Conservation (phyloP, 345 rosid species). For the Corchorus olitorius region DNA sequence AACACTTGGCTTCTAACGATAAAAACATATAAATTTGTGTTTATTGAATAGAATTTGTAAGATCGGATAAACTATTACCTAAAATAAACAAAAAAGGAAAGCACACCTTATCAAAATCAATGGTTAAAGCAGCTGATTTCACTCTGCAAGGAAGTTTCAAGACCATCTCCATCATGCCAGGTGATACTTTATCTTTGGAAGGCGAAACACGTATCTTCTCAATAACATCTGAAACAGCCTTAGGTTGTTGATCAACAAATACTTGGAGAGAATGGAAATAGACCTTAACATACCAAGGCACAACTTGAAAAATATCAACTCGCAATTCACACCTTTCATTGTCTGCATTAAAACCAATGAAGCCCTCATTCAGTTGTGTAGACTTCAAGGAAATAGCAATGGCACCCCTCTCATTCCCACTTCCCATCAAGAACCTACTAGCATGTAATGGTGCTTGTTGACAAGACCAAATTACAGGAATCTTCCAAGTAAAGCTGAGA, state of each 20-base stretch:
- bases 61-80: slow-evolving; percentile 3
- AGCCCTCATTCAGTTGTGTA: slow-evolving; percentile 39
- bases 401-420: slow-evolving; percentile 96
- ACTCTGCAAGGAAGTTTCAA: slow-evolving; percentile 73
- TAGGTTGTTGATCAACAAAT: slow-evolving; percentile 67
- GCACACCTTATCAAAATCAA: slow-evolving; percentile 93
- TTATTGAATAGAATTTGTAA: not conserved
- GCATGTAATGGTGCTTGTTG: slow-evolving; percentile 72
- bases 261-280: slow-evolving; percentile 75
- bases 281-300: slow-evolving; percentile 95
- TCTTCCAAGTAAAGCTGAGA: slow-evolving; percentile 72
- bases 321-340: slow-evolving; percentile 49
- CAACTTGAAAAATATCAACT: slow-evolving; percentile 83
- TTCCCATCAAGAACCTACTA: slow-evolving; percentile 92
- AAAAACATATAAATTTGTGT: not conserved
- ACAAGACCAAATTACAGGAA: slow-evolving; percentile 71
- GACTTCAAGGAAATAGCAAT: slow-evolving; percentile 83
- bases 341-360: slow-evolving; percentile 23
- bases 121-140: slow-evolving; percentile 71
- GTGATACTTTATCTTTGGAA: slow-evolving; percentile 86
- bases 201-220: slow-evolving; percentile 78
- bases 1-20: not conserved
- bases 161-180: slow-evolving; percentile 90
- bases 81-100: slow-evolving; percentile 9
- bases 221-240: slow-evolving; percentile 48